Percentiles rank a stretch among this genome's conserved stretches.
These are phyloP conservation scores for Biscogniauxia marginata DNA, from an alignment of 2,329 filamentous ascomycete genomes.

Conservation along the genomic window DNA sequence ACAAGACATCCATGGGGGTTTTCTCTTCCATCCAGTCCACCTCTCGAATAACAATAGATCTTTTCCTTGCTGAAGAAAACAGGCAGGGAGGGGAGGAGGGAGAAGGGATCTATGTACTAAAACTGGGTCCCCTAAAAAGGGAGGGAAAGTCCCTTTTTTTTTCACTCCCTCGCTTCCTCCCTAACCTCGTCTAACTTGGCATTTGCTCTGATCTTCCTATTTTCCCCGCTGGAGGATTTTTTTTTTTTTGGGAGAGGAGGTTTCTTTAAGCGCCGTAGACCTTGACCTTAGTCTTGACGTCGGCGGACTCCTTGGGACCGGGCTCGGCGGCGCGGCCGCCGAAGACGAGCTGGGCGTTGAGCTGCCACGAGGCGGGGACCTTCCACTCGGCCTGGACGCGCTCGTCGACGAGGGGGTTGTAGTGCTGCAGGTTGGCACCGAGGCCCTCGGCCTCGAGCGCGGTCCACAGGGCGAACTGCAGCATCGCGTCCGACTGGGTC, in stretches of 20 bases:
- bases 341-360: conserved; percentile 84
- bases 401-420: conserved; percentile 81
- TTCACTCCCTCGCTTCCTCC: not conserved
- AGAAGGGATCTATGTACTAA: no score
- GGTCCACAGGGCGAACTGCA: conserved; percentile 78
- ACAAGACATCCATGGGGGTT: no score
- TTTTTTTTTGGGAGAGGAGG: no score
- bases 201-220: no score
- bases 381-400: conserved; percentile 69
- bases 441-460: conserved; percentile 81
- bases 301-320: conserved; percentile 62
- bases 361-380: conserved; percentile 69
- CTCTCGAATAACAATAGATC: no score
- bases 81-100: no score
- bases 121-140: no score
- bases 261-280: conserved; percentile 52
- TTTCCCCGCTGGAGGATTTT: no score
- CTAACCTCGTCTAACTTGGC: no score
- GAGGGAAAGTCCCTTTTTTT: no score
- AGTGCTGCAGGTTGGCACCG: conserved; percentile 89
- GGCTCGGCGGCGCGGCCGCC: conserved; percentile 59
- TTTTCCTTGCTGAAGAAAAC: no score
- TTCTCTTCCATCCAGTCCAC: no score
- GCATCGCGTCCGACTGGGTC: conserved; percentile 75
- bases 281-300: conserved; percentile 67